Conservation (phyloP, 768 basidiomycete genomes). For the Russula lepida region DNA sequence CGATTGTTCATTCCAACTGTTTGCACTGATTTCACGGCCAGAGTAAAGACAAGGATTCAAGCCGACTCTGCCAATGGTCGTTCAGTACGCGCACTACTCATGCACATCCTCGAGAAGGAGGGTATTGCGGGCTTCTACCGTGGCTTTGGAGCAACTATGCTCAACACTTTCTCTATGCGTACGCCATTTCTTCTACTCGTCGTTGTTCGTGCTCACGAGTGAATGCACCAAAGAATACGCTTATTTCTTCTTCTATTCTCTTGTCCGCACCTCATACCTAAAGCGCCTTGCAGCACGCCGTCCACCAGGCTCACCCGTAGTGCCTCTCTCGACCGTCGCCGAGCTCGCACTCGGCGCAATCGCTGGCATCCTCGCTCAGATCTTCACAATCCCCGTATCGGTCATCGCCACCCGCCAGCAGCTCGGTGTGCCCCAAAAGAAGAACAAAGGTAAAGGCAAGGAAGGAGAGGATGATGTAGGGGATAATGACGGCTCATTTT, state of each 20-base stretch:
- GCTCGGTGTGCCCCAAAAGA: constrained; percentile 44
- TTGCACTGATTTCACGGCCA: constrained; percentile 27
- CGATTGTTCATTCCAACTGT: not conserved
- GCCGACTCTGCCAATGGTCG: constrained; percentile 54
- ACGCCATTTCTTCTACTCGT: constrained; percentile 28
- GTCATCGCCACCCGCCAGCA: constrained; percentile 98
- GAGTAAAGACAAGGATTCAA: constrained; percentile 93
- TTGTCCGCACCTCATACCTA: constrained; percentile 78
- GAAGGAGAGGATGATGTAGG: constrained; percentile 24
- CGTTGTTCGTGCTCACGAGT: not conserved
- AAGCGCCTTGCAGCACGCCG: constrained; percentile 54
- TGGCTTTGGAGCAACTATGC: constrained; percentile 93
- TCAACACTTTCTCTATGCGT: constrained; percentile 98
- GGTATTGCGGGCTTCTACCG: constrained; percentile 79
- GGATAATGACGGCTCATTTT: constrained; percentile 57
- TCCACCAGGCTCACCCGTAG: constrained; percentile 51
- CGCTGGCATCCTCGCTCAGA: constrained; percentile 90
- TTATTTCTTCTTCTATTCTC: constrained; percentile 98
- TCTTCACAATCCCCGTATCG: constrained; percentile 96
- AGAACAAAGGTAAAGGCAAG: not conserved
- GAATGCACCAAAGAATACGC: constrained; percentile 70
- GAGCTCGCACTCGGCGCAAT: constrained; percentile 86
- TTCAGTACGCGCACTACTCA: constrained; percentile 56
- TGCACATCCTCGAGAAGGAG: constrained; percentile 68
- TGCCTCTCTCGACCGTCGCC: constrained; percentile 59